Conservation (phyloP, 2,329 filamentous ascomycete species). For the Aspergillus hiratsukae region DNA sequence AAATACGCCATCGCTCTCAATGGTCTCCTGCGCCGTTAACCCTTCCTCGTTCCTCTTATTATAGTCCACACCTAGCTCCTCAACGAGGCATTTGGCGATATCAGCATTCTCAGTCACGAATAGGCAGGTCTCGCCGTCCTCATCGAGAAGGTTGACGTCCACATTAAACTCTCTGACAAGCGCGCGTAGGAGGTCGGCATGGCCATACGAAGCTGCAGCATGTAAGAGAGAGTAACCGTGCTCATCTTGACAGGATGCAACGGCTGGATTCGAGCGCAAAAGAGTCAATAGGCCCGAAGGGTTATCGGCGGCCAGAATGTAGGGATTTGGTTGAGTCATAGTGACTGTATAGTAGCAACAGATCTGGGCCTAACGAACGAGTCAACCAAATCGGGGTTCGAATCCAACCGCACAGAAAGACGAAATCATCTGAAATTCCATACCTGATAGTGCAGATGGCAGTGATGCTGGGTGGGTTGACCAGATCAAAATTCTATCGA, state of each 20-base stretch:
- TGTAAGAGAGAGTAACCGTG: constrained; percentile 94
- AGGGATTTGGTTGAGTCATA: constrained; percentile 54
- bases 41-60: constrained; percentile 66
- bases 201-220: constrained; percentile 88
- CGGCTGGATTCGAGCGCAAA: constrained; percentile 66
- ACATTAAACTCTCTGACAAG: constrained; percentile 74
- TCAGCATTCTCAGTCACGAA: constrained; percentile 83
- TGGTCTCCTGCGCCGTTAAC: constrained; percentile 74
- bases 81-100: constrained; percentile 72
- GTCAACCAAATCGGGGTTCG: constrained; percentile 1
- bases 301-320: constrained; percentile 77
- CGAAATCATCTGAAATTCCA: neutral
- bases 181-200: constrained; percentile 70
- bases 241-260: constrained; percentile 77
- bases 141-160: constrained; percentile 75
- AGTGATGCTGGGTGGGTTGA: neutral
- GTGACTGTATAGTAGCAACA: constrained; percentile 1
- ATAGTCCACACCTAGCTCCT: constrained; percentile 71
- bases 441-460: neutral
- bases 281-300: constrained; percentile 68
- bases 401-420: neutral
- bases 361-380: constrained; percentile 3
- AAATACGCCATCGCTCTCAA: constrained; percentile 72
- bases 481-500: neutral
- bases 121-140: constrained; percentile 90